A percentile compares a stretch with the other conserved stretches of the same genome.
Conservation (phyloP, 192 early-diverging fungal genomes). For the Backusella macrospora region DNA sequence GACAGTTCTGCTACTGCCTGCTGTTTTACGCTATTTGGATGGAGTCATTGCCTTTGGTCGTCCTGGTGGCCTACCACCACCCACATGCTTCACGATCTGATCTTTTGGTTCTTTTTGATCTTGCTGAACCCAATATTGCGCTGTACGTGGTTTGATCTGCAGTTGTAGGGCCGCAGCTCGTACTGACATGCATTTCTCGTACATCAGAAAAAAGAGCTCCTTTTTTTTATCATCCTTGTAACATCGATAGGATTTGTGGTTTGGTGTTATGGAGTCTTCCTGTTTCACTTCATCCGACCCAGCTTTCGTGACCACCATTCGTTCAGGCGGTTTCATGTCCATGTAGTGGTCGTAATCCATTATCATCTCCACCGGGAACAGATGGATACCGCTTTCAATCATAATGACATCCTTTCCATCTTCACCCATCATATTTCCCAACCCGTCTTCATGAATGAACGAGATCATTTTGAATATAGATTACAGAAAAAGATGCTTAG, state of each 20-base stretch:
- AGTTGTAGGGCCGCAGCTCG: constrained; percentile 10
- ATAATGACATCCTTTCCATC: no score
- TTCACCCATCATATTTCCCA: no score
- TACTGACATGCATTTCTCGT: constrained; percentile 9
- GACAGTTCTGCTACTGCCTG: background rate
- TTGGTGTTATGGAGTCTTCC: background rate
- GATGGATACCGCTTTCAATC: no score
- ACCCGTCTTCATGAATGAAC: no score
- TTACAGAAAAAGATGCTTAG: no score
- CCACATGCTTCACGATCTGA: constrained; percentile 10
- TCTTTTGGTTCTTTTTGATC: constrained; percentile 19
- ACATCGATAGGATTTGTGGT: constrained; percentile 12
- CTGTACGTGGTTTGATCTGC: constrained; percentile 18
- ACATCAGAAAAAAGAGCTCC: constrained; percentile 13
- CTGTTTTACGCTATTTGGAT: background rate
- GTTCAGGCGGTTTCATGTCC: no score
- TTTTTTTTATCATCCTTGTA: constrained; percentile 10
- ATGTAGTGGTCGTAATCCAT: no score
- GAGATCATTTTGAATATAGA: no score
- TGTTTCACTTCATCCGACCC: no score
- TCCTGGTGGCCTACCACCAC: constrained; percentile 2
- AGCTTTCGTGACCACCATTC: no score
- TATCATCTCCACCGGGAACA: no score
- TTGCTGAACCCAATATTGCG: constrained; percentile 11
- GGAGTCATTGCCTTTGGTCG: no score